Evolutionary conservation across 2,329 filamentous ascomycete genomes (phyloP).

Genomic region (Neoascochyta sp.): DNA sequence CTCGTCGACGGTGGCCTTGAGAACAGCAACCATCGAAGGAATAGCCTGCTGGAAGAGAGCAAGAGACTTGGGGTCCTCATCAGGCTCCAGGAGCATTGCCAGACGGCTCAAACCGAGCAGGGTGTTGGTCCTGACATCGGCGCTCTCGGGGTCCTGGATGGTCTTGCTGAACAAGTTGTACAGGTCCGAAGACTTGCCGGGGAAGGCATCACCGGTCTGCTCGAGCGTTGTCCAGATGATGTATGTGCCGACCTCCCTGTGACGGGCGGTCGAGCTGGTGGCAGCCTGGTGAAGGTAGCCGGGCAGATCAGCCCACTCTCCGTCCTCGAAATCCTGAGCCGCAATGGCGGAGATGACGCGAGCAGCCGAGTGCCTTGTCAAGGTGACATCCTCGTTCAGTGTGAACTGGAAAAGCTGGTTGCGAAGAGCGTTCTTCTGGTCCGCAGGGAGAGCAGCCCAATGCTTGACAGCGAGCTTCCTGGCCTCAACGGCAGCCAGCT

Average conservation of each 20-base stretch:
- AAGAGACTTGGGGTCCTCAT: slow-evolving; percentile 73
- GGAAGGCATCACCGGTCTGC: slow-evolving; percentile 78
- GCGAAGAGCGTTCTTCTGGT: slow-evolving; percentile 76
- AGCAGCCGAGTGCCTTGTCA: slow-evolving; percentile 80
- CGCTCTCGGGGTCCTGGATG: slow-evolving; percentile 84
- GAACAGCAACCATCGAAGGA: slow-evolving; percentile 81
- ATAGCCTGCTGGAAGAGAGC: slow-evolving; percentile 74
- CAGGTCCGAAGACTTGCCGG: slow-evolving; percentile 73
- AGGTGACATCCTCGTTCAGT: slow-evolving; percentile 70
- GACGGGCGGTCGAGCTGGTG: slow-evolving; percentile 67
- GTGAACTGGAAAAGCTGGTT: slow-evolving; percentile 80
- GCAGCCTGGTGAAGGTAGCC: slow-evolving; percentile 75
- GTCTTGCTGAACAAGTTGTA: slow-evolving; percentile 81
- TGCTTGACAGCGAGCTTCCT: slow-evolving; percentile 78
- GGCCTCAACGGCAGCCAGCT: slow-evolving; percentile 88
- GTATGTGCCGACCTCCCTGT: slow-evolving; percentile 88
- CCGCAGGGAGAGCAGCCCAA: slow-evolving; percentile 70
- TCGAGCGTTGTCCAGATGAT: slow-evolving; percentile 91
- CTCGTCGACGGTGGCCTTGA: slow-evolving; percentile 77
- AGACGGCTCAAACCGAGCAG: slow-evolving; percentile 85
- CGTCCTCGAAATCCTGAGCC: slow-evolving; percentile 79
- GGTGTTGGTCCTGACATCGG: slow-evolving; percentile 91
- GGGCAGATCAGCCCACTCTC: slow-evolving; percentile 79
- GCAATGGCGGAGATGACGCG: slow-evolving; percentile 86
- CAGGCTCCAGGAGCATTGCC: slow-evolving; percentile 80